phyloP scores from a whole-genome alignment of 495 filamentous ascomycete genomes.

The Neurospora sp. region DNA sequence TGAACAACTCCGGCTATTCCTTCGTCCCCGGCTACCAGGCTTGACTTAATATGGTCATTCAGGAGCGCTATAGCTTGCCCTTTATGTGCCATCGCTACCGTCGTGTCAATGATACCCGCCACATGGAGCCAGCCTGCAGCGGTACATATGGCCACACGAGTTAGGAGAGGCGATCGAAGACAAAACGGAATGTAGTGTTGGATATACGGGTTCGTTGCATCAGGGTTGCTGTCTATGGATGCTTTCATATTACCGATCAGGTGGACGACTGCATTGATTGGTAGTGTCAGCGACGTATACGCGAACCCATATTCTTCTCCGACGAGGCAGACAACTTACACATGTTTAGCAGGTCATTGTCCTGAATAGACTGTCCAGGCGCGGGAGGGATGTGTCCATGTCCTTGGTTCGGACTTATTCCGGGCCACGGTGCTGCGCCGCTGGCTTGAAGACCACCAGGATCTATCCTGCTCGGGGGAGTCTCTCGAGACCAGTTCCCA shows the following conservation, averaged over 20 bases:
- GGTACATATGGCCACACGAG: constrained; percentile 26
- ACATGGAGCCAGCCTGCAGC: constrained; percentile 30
- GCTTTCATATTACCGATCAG: constrained; percentile 39
- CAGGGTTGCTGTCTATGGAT: constrained; percentile 27
- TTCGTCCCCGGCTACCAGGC: constrained; percentile 22
- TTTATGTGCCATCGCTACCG: constrained; percentile 26
- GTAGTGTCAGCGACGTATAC: not conserved
- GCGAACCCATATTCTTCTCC: not conserved
- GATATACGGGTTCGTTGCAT: constrained; percentile 24
- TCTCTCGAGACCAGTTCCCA: constrained; percentile 6
- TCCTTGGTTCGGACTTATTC: constrained; percentile 1
- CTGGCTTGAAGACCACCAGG: not conserved
- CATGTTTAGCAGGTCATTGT: constrained; percentile 20
- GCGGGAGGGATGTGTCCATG: constrained; percentile 9
- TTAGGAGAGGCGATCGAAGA: constrained; percentile 23
- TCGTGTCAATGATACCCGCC: constrained; percentile 25
- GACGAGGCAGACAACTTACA: constrained; percentile 14
- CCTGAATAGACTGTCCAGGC: constrained; percentile 5
- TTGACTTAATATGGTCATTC: constrained; percentile 26
- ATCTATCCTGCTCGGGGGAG: constrained; percentile 3
- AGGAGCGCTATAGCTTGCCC: constrained; percentile 23
- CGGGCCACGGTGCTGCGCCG: constrained; percentile 4
- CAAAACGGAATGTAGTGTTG: constrained; percentile 26
- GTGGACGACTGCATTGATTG: constrained; percentile 42
- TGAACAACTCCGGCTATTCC: constrained; percentile 26